phyloP scores from a whole-genome alignment of 805 yeast genomes.

The Maudiozyma serrabonitensis region DNA sequence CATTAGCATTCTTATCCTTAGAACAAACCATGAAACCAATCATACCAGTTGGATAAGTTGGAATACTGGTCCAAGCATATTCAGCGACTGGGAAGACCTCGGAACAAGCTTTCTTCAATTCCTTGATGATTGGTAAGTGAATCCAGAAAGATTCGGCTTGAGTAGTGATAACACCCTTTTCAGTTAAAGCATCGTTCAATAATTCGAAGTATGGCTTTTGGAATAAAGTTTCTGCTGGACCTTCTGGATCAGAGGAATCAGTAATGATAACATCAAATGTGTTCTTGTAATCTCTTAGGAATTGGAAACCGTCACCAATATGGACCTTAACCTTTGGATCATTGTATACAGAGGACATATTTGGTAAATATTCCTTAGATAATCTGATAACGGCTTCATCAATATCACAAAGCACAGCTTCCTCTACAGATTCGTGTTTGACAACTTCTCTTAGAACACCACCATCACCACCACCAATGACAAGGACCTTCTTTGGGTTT shows the following conservation, averaged over 20 bases:
- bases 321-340: slow-evolving; percentile 87
- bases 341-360: slow-evolving; percentile 70
- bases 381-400: slow-evolving; percentile 87
- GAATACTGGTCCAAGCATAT: slow-evolving; percentile 85
- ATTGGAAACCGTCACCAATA: slow-evolving; percentile 97
- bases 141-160: slow-evolving; percentile 96
- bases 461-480: slow-evolving; percentile 98
- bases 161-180: slow-evolving; percentile 82
- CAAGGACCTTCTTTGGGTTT: slow-evolving; percentile 85
- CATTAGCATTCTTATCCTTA: slow-evolving; percentile 57
- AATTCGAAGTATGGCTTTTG: slow-evolving; percentile 86
- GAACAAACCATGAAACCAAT: slow-evolving; percentile 97
- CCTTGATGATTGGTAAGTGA: slow-evolving; percentile 73
- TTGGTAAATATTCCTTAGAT: slow-evolving; percentile 80
- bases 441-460: slow-evolving; percentile 93
- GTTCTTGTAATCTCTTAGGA: slow-evolving; percentile 72
- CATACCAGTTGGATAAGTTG: slow-evolving; percentile 96
- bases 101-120: slow-evolving; percentile 71
- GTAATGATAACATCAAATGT: slow-evolving; percentile 92
- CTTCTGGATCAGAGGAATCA: slow-evolving; percentile 97
- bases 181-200: slow-evolving; percentile 79
- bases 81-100: slow-evolving; percentile 86
- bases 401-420: slow-evolving; percentile 87
- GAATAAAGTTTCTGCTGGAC: slow-evolving; percentile 91
- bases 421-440: slow-evolving; percentile 78